A percentile compares a stretch with the other conserved stretches of the same genome.
Conservation (phyloP, 2,329 filamentous ascomycete species). For the Fusarium coffeatum region DNA sequence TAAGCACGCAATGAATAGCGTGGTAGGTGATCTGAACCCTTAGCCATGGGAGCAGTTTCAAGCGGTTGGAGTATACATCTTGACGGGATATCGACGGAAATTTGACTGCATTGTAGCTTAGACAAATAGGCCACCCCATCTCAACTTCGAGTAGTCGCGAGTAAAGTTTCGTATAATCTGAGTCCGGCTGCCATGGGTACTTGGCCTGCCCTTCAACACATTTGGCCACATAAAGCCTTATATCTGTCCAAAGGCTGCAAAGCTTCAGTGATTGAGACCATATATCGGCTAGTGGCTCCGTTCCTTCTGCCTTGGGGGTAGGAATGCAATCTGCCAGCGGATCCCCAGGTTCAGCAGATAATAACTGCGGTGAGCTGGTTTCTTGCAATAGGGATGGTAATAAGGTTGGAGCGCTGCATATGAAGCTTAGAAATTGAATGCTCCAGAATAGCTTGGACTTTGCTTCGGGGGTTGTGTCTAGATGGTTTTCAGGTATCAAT, state of each 20-base stretch:
- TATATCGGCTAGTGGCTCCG: not conserved
- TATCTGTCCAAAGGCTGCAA: conserved; percentile 11
- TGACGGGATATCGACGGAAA: not conserved
- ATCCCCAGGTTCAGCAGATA: not conserved
- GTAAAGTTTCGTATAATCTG: conserved; percentile 20
- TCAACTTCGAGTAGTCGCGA: conserved; percentile 13
- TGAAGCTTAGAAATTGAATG: not conserved
- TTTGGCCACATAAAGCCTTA: conserved; percentile 17
- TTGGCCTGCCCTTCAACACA: conserved; percentile 15
- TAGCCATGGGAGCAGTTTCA: conserved; percentile 26
- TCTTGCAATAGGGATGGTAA: not conserved
- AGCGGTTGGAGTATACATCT: not conserved
- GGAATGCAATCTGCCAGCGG: not conserved
- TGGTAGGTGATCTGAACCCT: conserved; percentile 27
- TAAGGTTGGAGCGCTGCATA: conserved; percentile 1
- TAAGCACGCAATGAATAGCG: conserved; percentile 21
- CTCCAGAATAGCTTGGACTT: conserved; percentile 21
- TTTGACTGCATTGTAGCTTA: conserved; percentile 22
- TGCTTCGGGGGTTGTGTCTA: not conserved
- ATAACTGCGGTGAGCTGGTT: not conserved
- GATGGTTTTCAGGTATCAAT: not conserved
- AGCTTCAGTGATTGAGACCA: conserved; percentile 16
- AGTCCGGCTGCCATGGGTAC: conserved; percentile 22
- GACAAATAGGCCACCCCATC: not conserved
- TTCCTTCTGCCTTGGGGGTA: not conserved